Percentiles rank a stretch among this genome's conserved stretches.
Evolutionary conservation across 2,329 filamentous ascomycete genomes (phyloP).

Genomic region (Diaporthe humulicola): DNA sequence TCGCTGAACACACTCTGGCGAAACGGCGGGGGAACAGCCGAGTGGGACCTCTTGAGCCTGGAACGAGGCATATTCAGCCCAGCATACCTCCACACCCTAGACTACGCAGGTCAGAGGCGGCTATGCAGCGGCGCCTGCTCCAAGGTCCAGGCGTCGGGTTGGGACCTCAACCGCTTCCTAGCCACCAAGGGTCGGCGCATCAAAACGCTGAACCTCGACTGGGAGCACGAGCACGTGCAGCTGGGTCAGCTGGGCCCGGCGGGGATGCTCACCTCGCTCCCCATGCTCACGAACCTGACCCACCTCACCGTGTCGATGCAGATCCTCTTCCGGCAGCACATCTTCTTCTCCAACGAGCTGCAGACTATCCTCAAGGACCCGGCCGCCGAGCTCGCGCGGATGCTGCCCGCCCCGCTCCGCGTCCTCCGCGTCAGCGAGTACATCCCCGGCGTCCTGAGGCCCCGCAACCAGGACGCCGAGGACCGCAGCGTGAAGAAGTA

Average conservation of each 20-base stretch:
- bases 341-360: not conserved
- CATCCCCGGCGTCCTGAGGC: not conserved
- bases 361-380: not conserved
- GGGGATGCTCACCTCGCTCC: not conserved
- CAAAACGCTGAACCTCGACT: constrained; percentile 10
- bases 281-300: not conserved
- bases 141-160: not conserved
- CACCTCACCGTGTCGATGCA: constrained; percentile 25
- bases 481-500: not conserved
- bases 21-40: not conserved
- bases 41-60: constrained; percentile 23
- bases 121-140: not conserved
- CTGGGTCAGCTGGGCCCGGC: not conserved
- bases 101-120: not conserved
- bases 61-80: not conserved
- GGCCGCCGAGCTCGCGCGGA: not conserved
- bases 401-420: not conserved
- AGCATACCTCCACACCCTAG: not conserved
- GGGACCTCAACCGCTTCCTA: constrained; percentile 19
- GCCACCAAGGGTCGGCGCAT: not conserved
- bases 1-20: not conserved
- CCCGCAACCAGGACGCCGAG: not conserved
- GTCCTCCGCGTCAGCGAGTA: constrained; percentile 23
- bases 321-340: not conserved
- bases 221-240: not conserved